phyloP scores from a whole-genome alignment of 2,329 filamentous ascomycete genomes.

The Curvularia sp. region DNA sequence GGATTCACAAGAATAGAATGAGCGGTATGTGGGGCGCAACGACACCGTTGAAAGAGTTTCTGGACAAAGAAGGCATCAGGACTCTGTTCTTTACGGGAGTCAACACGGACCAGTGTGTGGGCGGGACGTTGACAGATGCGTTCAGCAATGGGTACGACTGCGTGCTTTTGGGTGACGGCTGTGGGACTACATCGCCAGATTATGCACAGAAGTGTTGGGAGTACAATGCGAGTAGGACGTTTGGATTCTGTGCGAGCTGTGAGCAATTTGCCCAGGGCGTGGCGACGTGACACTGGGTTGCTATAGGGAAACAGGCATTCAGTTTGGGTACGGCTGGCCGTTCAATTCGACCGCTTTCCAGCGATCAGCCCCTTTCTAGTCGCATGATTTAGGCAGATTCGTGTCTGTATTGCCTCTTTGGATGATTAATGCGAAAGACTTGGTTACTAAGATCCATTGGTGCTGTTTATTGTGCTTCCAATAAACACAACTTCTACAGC shows the following conservation, averaged over 20 bases:
- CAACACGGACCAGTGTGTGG: constrained; percentile 55
- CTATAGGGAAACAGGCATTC: not conserved
- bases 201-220: constrained; percentile 51
- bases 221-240: constrained; percentile 51
- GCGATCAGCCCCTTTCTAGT: no score
- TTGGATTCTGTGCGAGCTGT: constrained; percentile 51
- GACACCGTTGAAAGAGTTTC: constrained; percentile 47
- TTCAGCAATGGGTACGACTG: constrained; percentile 55
- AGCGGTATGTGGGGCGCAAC: constrained; percentile 50
- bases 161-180: constrained; percentile 51
- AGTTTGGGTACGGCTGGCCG: no score
- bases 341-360: no score
- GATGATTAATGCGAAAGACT: no score
- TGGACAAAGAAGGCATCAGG: constrained; percentile 49
- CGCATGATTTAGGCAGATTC: no score
- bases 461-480: no score
- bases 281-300: constrained; percentile 18
- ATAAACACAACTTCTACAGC: no score
- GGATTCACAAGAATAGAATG: constrained; percentile 54
- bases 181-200: constrained; percentile 50
- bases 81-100: constrained; percentile 53
- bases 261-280: constrained; percentile 41
- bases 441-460: no score
- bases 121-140: constrained; percentile 52
- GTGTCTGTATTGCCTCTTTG: no score